Conservation (phyloP, 2,329 filamentous ascomycete species). For the Aspergillus ochraceoroseus region DNA sequence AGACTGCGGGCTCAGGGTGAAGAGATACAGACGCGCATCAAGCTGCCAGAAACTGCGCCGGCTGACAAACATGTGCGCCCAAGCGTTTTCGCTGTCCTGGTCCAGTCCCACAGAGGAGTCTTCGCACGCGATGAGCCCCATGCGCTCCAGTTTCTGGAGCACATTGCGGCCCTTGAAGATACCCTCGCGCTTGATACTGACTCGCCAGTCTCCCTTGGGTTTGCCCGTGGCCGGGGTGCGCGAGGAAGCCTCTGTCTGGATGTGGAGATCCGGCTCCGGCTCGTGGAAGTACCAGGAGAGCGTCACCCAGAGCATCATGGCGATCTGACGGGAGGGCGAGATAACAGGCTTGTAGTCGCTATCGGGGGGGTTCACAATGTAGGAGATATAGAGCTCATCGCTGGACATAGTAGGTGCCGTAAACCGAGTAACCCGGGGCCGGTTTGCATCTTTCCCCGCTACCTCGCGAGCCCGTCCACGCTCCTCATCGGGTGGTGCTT, state of each 20-base stretch:
- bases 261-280: constrained; percentile 60
- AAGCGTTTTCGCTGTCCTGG: constrained; percentile 56
- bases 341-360: constrained; percentile 72
- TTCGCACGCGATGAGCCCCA: constrained; percentile 75
- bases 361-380: constrained; percentile 76
- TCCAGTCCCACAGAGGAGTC: constrained; percentile 69
- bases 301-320: constrained; percentile 94
- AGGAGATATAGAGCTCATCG: constrained; percentile 86
- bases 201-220: constrained; percentile 79
- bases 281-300: constrained; percentile 98
- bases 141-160: constrained; percentile 84
- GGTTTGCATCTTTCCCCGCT: constrained; percentile 36
- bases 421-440: constrained; percentile 48
- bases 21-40: constrained; percentile 79
- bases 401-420: constrained; percentile 67
- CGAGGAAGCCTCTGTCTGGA: constrained; percentile 60
- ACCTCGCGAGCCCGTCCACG: constrained; percentile 14
- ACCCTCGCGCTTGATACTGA: constrained; percentile 80
- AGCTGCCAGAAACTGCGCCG: constrained; percentile 86
- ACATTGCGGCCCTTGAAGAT: constrained; percentile 78
- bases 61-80: constrained; percentile 77
- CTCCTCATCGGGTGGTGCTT: constrained; percentile 12
- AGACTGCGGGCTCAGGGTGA: constrained; percentile 64
- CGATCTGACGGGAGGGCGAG: constrained; percentile 81
- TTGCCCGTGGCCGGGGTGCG: constrained; percentile 64